phyloP scores from a whole-genome alignment of 2,329 filamentous ascomycete genomes.

The Leptographium galeiforme region DNA sequence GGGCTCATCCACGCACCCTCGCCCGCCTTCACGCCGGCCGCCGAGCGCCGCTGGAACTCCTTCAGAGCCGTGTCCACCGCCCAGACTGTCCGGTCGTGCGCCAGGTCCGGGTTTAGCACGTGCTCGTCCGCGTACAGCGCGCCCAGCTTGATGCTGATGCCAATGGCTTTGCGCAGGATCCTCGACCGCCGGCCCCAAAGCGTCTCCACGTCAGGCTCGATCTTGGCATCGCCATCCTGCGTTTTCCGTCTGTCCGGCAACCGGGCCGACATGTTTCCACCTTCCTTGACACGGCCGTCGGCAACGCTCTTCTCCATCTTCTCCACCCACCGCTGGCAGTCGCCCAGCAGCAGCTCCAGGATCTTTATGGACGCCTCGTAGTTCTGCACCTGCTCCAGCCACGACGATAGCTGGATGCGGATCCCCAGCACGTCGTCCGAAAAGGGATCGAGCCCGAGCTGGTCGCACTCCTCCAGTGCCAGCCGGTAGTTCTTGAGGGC shows the following conservation, averaged over 20 bases:
- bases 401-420: constrained; percentile 64
- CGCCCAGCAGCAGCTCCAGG: constrained; percentile 59
- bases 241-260: constrained; percentile 1
- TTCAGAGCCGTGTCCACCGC: constrained; percentile 67
- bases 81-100: constrained; percentile 64
- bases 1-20: constrained; percentile 60
- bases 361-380: constrained; percentile 61
- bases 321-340: constrained; percentile 51
- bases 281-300: constrained; percentile 26
- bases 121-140: constrained; percentile 69
- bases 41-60: constrained; percentile 56
- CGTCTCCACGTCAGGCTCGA: constrained; percentile 25
- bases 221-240: not conserved
- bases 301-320: constrained; percentile 35
- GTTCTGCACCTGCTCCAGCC: constrained; percentile 66
- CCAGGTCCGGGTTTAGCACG: constrained; percentile 58
- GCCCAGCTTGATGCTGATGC: constrained; percentile 70
- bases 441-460: constrained; percentile 71
- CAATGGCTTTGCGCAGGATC: constrained; percentile 60
- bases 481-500: constrained; percentile 75
- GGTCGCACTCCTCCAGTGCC: constrained; percentile 59
- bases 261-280: not conserved
- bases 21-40: constrained; percentile 53
- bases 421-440: constrained; percentile 85
- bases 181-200: constrained; percentile 47